Evolutionary conservation across 352 stramenopile species (phyloP).

Genomic region (Thalassiosira mediterranea): DNA sequence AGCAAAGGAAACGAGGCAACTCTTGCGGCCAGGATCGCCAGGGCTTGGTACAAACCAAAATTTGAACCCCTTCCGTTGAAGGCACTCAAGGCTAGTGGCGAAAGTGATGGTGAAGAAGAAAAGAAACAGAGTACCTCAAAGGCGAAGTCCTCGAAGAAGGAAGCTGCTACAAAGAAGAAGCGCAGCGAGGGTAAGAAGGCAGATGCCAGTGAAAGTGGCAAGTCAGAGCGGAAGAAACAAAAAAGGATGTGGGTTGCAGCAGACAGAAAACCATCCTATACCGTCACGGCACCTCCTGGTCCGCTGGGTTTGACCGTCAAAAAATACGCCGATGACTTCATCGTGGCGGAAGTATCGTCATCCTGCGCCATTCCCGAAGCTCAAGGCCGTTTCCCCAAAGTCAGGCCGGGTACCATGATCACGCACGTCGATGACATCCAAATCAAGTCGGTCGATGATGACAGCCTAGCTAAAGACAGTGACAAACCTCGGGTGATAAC

Average conservation of each 20-base stretch:
- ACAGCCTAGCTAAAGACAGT: constrained; percentile 14
- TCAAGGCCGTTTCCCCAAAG: constrained; percentile 7
- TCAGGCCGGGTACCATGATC: constrained; percentile 4
- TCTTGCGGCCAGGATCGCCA: constrained; percentile 17
- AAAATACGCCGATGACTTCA: constrained; percentile 9
- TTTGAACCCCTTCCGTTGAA: not conserved
- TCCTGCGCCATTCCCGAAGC: constrained; percentile 15
- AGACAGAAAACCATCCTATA: constrained; percentile 2
- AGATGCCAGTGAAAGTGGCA: constrained; percentile 1
- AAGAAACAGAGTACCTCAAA: not conserved
- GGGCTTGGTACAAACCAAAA: constrained; percentile 12
- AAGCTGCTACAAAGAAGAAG: not conserved
- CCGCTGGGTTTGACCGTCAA: constrained; percentile 17
- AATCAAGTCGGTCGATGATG: constrained; percentile 2
- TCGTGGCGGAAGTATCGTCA: constrained; percentile 9
- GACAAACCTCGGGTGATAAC: constrained; percentile 7
- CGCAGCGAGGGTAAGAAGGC: not conserved
- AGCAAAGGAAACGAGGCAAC: constrained; percentile 21
- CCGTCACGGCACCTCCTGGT: constrained; percentile 13
- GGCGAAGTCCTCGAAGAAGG: not conserved
- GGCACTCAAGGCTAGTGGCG: not conserved
- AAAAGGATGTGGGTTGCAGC: not conserved
- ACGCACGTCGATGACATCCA: not conserved
- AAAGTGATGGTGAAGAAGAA: not conserved
- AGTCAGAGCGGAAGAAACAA: constrained; percentile 5